A percentile compares a stretch with the other conserved stretches of the same genome.
These are phyloP conservation scores for Hericium erinaceus DNA, from an alignment of 768 basidiomycete species.

Conservation along the genomic window DNA sequence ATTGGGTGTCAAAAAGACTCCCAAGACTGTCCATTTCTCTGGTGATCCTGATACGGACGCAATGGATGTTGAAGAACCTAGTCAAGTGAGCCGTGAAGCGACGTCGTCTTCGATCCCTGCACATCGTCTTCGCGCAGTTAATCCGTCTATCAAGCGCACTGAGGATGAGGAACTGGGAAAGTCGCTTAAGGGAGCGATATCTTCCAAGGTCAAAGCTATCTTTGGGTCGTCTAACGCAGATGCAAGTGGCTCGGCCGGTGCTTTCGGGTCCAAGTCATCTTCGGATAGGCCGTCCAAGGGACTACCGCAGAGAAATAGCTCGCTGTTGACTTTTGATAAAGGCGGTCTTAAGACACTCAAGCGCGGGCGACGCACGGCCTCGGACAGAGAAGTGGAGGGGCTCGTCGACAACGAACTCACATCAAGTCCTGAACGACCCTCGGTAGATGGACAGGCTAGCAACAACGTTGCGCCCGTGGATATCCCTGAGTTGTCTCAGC, in stretches of 20 bases:
- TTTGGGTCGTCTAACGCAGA: too few species aligned
- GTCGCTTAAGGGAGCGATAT: background rate
- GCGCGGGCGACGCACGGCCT: background rate
- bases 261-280: background rate
- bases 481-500: background rate
- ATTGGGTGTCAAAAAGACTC: background rate
- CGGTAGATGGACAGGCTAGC: background rate
- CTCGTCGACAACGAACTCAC: constrained; percentile 3
- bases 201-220: background rate
- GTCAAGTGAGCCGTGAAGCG: too few species aligned
- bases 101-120: background rate
- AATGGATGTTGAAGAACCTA: too few species aligned
- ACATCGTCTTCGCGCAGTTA: background rate
- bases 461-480: background rate
- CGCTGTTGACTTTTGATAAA: background rate
- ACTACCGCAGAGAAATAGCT: background rate
- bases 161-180: background rate
- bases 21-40: too few species aligned
- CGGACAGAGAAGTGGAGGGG: background rate
- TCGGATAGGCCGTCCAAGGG: background rate
- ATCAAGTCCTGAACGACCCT: background rate
- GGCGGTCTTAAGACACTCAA: constrained; percentile 3
- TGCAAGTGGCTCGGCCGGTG: too few species aligned
- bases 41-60: too few species aligned
- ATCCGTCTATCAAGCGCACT: background rate